Evolutionary conservation across 257 asterid species (phyloP).

Genomic region (Fraxinus pennsylvanica): DNA sequence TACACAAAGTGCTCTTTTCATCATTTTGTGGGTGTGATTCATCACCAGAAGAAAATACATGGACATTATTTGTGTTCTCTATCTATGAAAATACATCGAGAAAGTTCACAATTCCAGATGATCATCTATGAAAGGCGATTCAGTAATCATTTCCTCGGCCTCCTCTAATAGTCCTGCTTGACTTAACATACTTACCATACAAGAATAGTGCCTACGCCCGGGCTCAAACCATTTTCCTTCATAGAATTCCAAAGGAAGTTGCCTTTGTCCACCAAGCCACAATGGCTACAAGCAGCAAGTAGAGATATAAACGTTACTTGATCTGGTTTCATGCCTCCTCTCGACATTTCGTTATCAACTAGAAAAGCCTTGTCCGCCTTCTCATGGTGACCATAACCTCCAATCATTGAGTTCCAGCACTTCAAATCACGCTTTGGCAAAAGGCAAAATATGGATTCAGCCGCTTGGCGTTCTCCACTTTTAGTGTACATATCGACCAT

Average conservation of each 20-base stretch:
- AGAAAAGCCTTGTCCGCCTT: conserved; percentile 56
- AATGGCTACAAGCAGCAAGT: conserved; percentile 74
- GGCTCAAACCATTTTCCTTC: conserved; percentile 52
- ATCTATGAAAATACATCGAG: no score
- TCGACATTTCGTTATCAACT: conserved; percentile 48
- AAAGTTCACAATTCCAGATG: conserved; percentile 58
- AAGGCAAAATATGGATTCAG: conserved; percentile 43
- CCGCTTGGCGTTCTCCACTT: conserved; percentile 64
- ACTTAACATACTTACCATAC: conserved; percentile 68
- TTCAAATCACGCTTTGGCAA: conserved; percentile 42
- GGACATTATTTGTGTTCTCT: conserved; percentile 35
- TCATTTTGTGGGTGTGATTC: conserved; percentile 35
- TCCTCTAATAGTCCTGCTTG: conserved; percentile 70
- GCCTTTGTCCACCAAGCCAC: conserved; percentile 62
- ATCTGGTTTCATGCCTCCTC: conserved; percentile 58
- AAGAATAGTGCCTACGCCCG: conserved; percentile 76
- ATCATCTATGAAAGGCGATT: conserved; percentile 50
- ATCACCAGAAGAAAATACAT: conserved; percentile 61
- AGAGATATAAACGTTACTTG: conserved; percentile 68
- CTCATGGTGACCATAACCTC: conserved; percentile 76
- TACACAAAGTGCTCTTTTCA: conserved; percentile 39
- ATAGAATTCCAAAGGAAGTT: conserved; percentile 60
- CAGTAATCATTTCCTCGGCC: conserved; percentile 60
- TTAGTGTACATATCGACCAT: conserved; percentile 82
- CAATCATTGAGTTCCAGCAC: conserved; percentile 89